Evolutionary conservation across 2,329 filamentous ascomycete species (phyloP).

Genomic region (Cordyceps pruinosa): DNA sequence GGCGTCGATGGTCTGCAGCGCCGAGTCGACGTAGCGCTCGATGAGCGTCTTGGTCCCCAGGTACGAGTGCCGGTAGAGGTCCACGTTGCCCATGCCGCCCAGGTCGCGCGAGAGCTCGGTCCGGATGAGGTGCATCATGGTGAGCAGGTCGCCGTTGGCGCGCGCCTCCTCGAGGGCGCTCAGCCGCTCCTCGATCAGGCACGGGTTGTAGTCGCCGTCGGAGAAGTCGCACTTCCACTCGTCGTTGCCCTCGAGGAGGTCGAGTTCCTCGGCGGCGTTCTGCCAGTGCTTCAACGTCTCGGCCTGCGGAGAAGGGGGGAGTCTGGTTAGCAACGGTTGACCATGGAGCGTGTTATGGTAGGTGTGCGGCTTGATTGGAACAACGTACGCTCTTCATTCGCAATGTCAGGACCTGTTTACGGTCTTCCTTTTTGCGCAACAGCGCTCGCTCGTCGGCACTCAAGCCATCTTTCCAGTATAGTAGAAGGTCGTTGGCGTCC

Average conservation of each 20-base stretch:
- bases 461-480: slow-evolving; percentile 47
- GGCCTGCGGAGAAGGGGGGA: slow-evolving; percentile 43
- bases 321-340: slow-evolving; percentile 7
- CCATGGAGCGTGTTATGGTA: neutral
- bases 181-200: slow-evolving; percentile 62
- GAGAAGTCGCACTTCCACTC: slow-evolving; percentile 65
- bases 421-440: slow-evolving; percentile 44
- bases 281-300: slow-evolving; percentile 67
- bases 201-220: slow-evolving; percentile 63
- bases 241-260: slow-evolving; percentile 72
- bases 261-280: slow-evolving; percentile 66
- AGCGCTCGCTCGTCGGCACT: slow-evolving; percentile 43
- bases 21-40: slow-evolving; percentile 78
- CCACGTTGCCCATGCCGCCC: slow-evolving; percentile 77
- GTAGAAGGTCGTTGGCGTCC: slow-evolving; percentile 34
- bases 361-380: neutral
- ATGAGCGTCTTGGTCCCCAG: slow-evolving; percentile 82
- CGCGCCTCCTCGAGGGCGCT: slow-evolving; percentile 69
- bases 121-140: slow-evolving; percentile 74
- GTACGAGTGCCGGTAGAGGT: slow-evolving; percentile 77
- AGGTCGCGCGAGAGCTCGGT: slow-evolving; percentile 74
- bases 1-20: slow-evolving; percentile 64
- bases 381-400: slow-evolving; percentile 59
- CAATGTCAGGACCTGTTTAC: slow-evolving; percentile 55
- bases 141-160: slow-evolving; percentile 60